Conservation (phyloP, 345 rosid genomes). For the Eucalyptus coolabah region DNA sequence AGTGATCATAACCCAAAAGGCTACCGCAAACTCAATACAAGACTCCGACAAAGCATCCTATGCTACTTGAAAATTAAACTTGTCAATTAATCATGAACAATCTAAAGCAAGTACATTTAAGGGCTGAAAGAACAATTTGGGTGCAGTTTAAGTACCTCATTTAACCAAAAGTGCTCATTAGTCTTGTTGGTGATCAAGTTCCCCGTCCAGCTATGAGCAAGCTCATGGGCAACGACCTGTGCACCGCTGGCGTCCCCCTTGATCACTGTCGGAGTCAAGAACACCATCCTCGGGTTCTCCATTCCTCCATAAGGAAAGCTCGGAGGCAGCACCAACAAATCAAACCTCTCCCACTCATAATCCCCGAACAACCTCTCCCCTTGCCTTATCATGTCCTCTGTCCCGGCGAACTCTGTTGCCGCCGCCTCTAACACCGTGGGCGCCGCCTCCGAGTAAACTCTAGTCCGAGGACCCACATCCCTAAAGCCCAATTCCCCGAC, state of each 20-base stretch:
- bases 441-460: slow-evolving; percentile 59
- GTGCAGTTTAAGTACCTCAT: slow-evolving; percentile 43
- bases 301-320: slow-evolving; percentile 93
- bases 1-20: neutral
- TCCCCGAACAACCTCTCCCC: slow-evolving; percentile 73
- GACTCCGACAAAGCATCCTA: neutral
- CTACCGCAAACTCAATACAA: neutral
- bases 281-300: slow-evolving; percentile 91
- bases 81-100: neutral
- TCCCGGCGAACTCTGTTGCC: slow-evolving; percentile 73
- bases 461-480: slow-evolving; percentile 88
- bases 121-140: neutral
- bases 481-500: slow-evolving; percentile 71
- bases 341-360: slow-evolving; percentile 90
- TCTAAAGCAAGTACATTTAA: neutral
- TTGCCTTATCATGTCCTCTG: slow-evolving; percentile 84
- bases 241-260: slow-evolving; percentile 89
- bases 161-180: slow-evolving; percentile 93
- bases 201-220: slow-evolving; percentile 95
- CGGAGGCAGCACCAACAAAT: slow-evolving; percentile 78
- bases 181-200: slow-evolving; percentile 80
- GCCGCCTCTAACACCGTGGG: slow-evolving; percentile 54
- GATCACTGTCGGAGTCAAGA: slow-evolving; percentile 82
- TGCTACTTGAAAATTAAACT: neutral
- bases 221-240: slow-evolving; percentile 84